Evolutionary conservation across 768 basidiomycete genomes (phyloP), one percentile per base, ranked within the genome.

Genomic region (Boletellus sp.): DNA sequence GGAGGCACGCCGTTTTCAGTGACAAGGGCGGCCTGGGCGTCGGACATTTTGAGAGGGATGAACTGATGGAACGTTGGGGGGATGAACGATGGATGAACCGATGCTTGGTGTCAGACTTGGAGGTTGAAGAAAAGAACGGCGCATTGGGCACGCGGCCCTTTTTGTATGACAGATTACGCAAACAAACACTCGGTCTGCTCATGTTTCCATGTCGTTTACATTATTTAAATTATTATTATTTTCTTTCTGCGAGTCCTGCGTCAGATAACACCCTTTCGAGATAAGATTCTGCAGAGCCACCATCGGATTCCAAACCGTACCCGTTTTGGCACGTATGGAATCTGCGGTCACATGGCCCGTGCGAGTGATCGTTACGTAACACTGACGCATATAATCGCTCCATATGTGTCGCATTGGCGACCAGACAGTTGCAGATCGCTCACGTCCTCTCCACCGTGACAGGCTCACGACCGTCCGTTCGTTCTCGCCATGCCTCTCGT

Each of bases 11-110:
- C 89, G 72, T 87, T 87, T 75, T 86, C 83, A 51, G 80, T 79
- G 74, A 86, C 83, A 72, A 73, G 77, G 79, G 87, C 85, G 84
- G 85, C 84, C 77, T 82, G 86, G 86, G 87, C 89, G 69, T 90
- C 87, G 77, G 90, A 91, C 89, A 91, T 91, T 75, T 71, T 79
- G 78, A 73, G 74, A 69, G 59, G 70, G 65, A 69, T 72, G 74
- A 77, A 75, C 75, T 78, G 73, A 73, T 70, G 77, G 77, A 72
- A 69, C 68, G 70, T 74, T 70, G 62, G 70, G 71, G 71, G 69
- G 72, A 74, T 82, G 81, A 79, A 79, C 80, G 50, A 54, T 78
- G 71, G 78, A 70, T 88, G 86, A 88, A 89, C 86, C 86, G 83
- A 83, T 85, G 82, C 78, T 83, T 80, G 71, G 77, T 81, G 78